These are phyloP conservation scores for Acacia pycnantha DNA, from an alignment of 331 rosid species.

Conservation along the genomic window DNA sequence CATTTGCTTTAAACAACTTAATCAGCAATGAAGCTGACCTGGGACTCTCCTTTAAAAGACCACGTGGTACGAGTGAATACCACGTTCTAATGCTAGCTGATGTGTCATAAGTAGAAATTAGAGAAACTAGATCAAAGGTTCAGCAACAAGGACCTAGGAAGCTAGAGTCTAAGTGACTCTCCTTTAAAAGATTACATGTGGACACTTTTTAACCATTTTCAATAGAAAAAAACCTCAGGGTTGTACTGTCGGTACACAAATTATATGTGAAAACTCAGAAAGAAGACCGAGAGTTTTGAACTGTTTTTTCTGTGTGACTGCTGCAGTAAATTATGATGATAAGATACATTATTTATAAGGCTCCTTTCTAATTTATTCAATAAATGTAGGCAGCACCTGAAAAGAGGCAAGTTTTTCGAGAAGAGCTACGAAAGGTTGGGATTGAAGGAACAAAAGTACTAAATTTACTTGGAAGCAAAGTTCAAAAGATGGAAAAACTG, in stretches of 20 bases:
- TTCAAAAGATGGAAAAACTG: conserved; percentile 70
- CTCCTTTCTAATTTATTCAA: neutral
- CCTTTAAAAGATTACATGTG: no score
- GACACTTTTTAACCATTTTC: neutral
- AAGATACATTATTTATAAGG: neutral
- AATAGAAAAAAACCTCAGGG: neutral
- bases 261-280: neutral
- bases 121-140: no score
- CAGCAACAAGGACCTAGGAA: no score
- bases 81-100: neutral
- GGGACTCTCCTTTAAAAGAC: neutral
- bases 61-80: neutral
- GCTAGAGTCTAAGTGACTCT: neutral
- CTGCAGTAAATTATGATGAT: neutral
- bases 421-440: conserved; percentile 68
- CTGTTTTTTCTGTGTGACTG: neutral
- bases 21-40: neutral
- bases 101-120: neutral
- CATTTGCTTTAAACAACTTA: neutral
- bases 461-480: conserved; percentile 64
- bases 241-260: neutral
- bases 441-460: conserved; percentile 68
- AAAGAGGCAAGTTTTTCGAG: conserved; percentile 52
- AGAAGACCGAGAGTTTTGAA: neutral
- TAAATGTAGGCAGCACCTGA: conserved; percentile 60